Evolutionary conservation across 352 stramenopile genomes (phyloP).

Genomic region (Phytophthora europaea): DNA sequence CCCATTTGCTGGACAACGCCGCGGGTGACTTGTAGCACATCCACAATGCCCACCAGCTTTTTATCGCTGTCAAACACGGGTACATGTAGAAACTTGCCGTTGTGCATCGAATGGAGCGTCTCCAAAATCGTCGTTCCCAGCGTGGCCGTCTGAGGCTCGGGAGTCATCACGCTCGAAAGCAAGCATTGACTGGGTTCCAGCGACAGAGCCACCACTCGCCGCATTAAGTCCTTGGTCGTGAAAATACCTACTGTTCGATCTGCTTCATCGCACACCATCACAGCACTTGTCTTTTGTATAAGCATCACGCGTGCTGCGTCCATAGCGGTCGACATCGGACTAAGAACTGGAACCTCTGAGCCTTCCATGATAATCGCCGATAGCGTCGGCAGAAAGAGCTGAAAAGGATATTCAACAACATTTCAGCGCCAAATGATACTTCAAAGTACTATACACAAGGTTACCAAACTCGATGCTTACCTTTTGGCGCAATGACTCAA

Average conservation of each 20-base stretch:
- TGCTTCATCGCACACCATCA: constrained; percentile 92
- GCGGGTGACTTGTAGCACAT: constrained; percentile 96
- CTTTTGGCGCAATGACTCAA: constrained; percentile 87
- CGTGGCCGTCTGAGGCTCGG: constrained; percentile 93
- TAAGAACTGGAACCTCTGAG: constrained; percentile 67
- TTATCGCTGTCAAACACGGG: constrained; percentile 93
- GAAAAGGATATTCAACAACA: constrained; percentile 4
- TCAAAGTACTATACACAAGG: neutral
- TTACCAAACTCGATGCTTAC: constrained; percentile 28
- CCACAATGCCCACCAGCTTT: constrained; percentile 95
- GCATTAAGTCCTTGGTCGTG: constrained; percentile 98
- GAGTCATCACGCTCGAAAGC: constrained; percentile 95
- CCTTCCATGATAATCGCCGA: constrained; percentile 79
- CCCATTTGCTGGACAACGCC: constrained; percentile 88
- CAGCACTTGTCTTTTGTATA: constrained; percentile 78
- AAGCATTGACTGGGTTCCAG: constrained; percentile 83
- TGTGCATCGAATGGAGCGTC: constrained; percentile 98
- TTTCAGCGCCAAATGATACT: neutral
- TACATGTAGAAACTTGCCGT: constrained; percentile 97
- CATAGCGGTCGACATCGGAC: constrained; percentile 60
- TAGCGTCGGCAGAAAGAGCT: constrained; percentile 89
- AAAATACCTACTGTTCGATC: constrained; percentile 95
- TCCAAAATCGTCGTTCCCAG: constrained; percentile 96
- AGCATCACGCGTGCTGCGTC: constrained; percentile 87
- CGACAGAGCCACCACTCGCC: constrained; percentile 92